phyloP scores from a whole-genome alignment of 2,329 filamentous ascomycete species.

The Epichloe gansuensis region DNA sequence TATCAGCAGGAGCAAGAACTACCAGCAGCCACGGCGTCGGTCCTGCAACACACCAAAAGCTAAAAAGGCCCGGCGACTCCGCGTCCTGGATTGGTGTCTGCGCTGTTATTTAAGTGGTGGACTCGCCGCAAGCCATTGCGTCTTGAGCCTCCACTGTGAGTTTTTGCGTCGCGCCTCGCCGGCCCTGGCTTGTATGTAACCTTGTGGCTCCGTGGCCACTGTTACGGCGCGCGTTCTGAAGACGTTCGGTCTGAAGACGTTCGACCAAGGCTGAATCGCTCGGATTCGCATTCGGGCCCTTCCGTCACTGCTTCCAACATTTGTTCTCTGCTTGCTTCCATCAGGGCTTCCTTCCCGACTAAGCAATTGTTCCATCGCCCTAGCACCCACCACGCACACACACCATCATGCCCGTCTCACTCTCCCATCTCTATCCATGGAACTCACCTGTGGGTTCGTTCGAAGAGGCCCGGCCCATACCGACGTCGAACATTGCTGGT shows the following conservation, averaged over 20 bases:
- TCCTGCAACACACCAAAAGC: neutral
- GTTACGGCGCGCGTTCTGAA: too few relatives aligned
- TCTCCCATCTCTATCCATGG: constrained; percentile 2
- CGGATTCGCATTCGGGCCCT: neutral
- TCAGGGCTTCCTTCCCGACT: constrained; percentile 2
- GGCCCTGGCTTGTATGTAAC: too few relatives aligned
- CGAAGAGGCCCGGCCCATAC: neutral
- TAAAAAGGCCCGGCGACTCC: constrained; percentile 5
- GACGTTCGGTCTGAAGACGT: too few relatives aligned
- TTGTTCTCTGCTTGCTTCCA: constrained; percentile 3
- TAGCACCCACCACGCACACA: neutral
- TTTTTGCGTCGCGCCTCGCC: too few relatives aligned
- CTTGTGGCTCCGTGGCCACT: too few relatives aligned
- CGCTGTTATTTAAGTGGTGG: too few relatives aligned
- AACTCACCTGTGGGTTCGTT: neutral
- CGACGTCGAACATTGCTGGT: neutral
- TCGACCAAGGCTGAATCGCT: neutral
- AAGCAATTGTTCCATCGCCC: neutral
- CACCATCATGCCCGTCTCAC: constrained; percentile 6
- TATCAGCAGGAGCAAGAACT: neutral
- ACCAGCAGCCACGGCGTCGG: neutral
- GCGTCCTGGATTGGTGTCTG: neutral
- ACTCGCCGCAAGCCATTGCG: too few relatives aligned
- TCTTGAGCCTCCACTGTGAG: too few relatives aligned
- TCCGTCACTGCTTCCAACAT: neutral